Evolutionary conservation across 2,329 filamentous ascomycete genomes (phyloP).

Genomic region (Aspergillus quadrilineatus): DNA sequence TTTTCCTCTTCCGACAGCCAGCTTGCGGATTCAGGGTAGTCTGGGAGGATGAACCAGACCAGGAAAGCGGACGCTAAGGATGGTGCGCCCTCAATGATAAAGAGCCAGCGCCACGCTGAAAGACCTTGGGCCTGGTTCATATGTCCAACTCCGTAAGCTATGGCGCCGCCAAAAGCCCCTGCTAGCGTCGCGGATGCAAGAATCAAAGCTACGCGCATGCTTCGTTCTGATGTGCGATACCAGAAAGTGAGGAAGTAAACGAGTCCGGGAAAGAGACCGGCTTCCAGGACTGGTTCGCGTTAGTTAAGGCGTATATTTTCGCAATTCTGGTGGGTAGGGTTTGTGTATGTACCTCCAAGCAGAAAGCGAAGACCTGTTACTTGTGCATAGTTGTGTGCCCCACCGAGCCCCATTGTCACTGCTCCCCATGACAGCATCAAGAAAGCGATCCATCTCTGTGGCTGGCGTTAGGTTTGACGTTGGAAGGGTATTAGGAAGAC

Average conservation of each 20-base stretch:
- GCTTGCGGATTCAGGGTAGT: slow-evolving; percentile 50
- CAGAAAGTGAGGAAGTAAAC: slow-evolving; percentile 54
- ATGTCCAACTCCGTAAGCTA: slow-evolving; percentile 53
- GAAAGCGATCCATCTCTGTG: slow-evolving; percentile 50
- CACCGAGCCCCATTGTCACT: slow-evolving; percentile 50
- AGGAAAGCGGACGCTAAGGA: slow-evolving; percentile 39
- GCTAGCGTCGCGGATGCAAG: slow-evolving; percentile 57
- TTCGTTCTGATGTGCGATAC: slow-evolving; percentile 57
- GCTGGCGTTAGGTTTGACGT: background rate
- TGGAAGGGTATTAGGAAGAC: background rate
- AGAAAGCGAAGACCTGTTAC: slow-evolving; percentile 50
- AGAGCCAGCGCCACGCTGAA: slow-evolving; percentile 50
- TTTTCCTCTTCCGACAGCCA: slow-evolving; percentile 50
- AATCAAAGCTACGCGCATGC: slow-evolving; percentile 58
- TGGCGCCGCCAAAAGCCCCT: slow-evolving; percentile 55
- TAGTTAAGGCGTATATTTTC: background rate
- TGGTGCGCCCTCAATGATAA: slow-evolving; percentile 46
- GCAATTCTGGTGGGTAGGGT: background rate
- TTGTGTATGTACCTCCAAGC: slow-evolving; percentile 35
- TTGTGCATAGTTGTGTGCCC: slow-evolving; percentile 43
- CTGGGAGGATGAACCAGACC: slow-evolving; percentile 50
- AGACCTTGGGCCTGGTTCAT: slow-evolving; percentile 33
- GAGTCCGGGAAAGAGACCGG: slow-evolving; percentile 52
- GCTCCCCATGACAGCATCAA: slow-evolving; percentile 53
- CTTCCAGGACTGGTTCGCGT: slow-evolving; percentile 43